These are phyloP conservation scores for Thalia dealbata DNA, from an alignment of 176 grass and related monocot genomes.

Conservation along the genomic window DNA sequence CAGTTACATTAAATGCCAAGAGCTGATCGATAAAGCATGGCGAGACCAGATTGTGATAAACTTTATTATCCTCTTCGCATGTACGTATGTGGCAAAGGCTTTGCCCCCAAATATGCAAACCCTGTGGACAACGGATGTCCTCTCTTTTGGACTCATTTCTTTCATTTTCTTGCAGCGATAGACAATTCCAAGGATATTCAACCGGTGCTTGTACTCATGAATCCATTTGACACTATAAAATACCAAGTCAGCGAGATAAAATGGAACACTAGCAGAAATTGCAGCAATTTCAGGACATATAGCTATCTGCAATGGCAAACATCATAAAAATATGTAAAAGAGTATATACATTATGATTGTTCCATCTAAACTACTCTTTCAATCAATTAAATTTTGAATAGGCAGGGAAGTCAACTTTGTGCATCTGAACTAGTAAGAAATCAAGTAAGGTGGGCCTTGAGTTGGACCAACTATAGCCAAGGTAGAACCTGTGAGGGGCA, in stretches of 20 bases:
- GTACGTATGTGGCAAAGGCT: too few species aligned
- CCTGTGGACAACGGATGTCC: constrained; percentile 61
- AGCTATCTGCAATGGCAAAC: constrained; percentile 53
- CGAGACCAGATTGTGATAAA: too few species aligned
- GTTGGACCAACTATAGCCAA: too few species aligned
- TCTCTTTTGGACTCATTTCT: constrained; percentile 76
- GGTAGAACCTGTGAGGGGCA: too few species aligned
- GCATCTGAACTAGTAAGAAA: neutral
- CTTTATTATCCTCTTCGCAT: too few species aligned
- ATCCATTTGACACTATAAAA: constrained; percentile 78
- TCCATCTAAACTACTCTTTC: neutral
- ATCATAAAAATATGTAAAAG: neutral
- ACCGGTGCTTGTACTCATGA: constrained; percentile 93
- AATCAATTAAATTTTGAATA: neutral
- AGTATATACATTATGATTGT: neutral
- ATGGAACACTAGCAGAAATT: too few species aligned
- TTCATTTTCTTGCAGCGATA: constrained; percentile 99
- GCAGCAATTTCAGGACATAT: too few species aligned
- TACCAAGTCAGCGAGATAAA: constrained; percentile 20
- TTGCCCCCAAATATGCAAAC: too few species aligned
- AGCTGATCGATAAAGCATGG: too few species aligned
- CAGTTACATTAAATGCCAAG: too few species aligned
- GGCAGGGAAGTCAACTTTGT: neutral
- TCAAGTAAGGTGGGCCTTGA: too few species aligned
- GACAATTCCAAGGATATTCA: too few species aligned